These are phyloP conservation scores for Claviceps fusiformis DNA, from an alignment of 2,329 filamentous ascomycete species.

Conservation along the genomic window DNA sequence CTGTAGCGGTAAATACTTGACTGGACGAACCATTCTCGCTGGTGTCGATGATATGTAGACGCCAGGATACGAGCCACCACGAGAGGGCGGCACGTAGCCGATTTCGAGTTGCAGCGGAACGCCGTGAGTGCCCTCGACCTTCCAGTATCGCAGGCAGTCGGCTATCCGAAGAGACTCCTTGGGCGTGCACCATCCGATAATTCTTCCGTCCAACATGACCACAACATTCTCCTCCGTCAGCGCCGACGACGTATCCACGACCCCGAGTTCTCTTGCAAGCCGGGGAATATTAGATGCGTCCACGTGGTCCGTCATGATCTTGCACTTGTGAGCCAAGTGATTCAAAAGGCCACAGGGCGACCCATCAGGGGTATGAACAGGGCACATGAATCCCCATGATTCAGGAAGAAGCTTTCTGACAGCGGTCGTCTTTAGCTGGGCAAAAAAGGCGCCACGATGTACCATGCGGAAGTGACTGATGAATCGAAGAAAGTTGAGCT, in stretches of 20 bases:
- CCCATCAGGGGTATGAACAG: conserved; percentile 94
- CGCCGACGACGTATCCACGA: conserved; percentile 62
- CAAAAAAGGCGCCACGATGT: conserved; percentile 97
- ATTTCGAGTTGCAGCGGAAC: conserved; percentile 81
- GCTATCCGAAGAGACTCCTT: conserved; percentile 69
- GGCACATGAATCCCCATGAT: conserved; percentile 96
- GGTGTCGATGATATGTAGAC: conserved; percentile 84
- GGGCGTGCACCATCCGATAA: conserved; percentile 82
- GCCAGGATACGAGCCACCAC: conserved; percentile 89
- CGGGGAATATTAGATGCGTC: conserved; percentile 64
- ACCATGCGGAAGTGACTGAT: conserved; percentile 99
- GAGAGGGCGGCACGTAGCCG: conserved; percentile 77
- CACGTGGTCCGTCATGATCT: conserved; percentile 62
- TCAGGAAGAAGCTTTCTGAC: conserved; percentile 91
- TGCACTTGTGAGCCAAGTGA: conserved; percentile 90
- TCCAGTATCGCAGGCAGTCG: conserved; percentile 86
- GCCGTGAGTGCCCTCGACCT: conserved; percentile 71
- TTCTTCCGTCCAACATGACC: conserved; percentile 78
- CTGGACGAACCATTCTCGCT: conserved; percentile 77
- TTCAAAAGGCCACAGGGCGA: conserved; percentile 88
- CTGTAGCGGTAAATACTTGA: conserved; percentile 80
- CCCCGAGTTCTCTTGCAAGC: conserved; percentile 66
- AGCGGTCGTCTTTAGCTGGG: conserved; percentile 90
- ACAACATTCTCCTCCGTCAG: conserved; percentile 73
- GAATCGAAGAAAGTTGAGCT: conserved; percentile 97